Evolutionary conservation across 768 basidiomycete species (phyloP).

Genomic region (Grammothele lineata): DNA sequence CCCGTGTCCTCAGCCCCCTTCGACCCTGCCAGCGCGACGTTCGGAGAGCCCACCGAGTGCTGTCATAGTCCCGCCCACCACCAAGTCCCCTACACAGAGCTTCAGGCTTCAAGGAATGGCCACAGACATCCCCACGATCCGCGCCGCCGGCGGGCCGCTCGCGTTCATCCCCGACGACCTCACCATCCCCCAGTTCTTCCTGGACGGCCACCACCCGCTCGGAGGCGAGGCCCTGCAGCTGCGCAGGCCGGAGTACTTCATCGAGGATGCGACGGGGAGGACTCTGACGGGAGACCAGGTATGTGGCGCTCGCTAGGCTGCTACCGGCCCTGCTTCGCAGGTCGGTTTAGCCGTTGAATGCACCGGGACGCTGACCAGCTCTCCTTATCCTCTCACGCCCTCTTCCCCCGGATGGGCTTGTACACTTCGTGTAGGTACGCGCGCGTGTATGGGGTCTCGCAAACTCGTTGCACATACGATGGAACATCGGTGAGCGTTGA

Average conservation of each 20-base stretch:
- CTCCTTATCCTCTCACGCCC: too few species aligned
- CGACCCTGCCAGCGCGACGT: too few species aligned
- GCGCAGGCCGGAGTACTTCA: constrained; percentile 34
- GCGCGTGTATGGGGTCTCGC: constrained; percentile 45
- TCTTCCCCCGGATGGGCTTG: too few species aligned
- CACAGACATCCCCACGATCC: constrained; percentile 8
- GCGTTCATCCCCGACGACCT: constrained; percentile 46
- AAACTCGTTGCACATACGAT: constrained; percentile 39
- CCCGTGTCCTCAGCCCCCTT: too few species aligned
- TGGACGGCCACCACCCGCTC: constrained; percentile 42
- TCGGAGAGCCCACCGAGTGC: too few species aligned
- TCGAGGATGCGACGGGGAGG: constrained; percentile 47
- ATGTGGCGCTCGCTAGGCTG: background rate
- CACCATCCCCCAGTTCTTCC: constrained; percentile 50
- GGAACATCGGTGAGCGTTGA: constrained; percentile 37
- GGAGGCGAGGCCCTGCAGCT: constrained; percentile 26
- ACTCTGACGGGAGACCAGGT: constrained; percentile 38
- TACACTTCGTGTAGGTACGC: constrained; percentile 46
- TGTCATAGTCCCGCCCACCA: too few species aligned
- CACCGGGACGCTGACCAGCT: too few species aligned
- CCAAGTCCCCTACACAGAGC: too few species aligned
- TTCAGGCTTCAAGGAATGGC: too few species aligned
- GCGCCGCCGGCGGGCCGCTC: constrained; percentile 19
- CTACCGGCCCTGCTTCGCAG: background rate
- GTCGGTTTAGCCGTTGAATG: background rate